Evolutionary conservation across 2,329 filamentous ascomycete genomes (phyloP).

Genomic region (Colletotrichum aenigma): DNA sequence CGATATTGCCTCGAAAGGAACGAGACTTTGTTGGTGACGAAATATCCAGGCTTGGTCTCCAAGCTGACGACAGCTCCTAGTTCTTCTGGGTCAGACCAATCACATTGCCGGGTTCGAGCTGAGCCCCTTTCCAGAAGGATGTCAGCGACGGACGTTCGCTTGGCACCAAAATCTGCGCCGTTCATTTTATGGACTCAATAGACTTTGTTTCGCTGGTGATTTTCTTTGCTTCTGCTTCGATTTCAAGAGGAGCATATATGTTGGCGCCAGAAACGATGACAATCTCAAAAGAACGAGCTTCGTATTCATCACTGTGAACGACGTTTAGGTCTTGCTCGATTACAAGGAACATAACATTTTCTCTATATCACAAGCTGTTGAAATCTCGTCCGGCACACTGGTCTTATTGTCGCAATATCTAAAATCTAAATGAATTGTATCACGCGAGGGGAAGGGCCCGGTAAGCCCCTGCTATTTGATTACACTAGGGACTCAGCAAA

Average conservation of each 20-base stretch:
- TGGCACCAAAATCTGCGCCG: not conserved
- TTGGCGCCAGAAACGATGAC: not conserved
- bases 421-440: not conserved
- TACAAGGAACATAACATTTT: not conserved
- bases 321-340: not conserved
- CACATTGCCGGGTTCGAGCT: not conserved
- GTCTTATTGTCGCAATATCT: not conserved
- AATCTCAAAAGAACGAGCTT: not conserved
- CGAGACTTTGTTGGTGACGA: not conserved
- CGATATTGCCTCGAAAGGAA: not conserved
- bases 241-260: not conserved
- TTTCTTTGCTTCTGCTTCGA: not conserved
- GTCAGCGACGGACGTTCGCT: not conserved
- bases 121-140: not conserved
- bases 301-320: not conserved
- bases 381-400: not conserved
- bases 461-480: not conserved
- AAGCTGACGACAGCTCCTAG: not conserved
- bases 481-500: not conserved
- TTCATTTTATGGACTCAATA: not conserved
- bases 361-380: not conserved
- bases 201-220: not conserved
- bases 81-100: not conserved
- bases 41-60: not conserved
- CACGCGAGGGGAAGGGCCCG: not conserved